Evolutionary conservation across 345 rosid genomes (phyloP), one percentile per base, ranked within the genome.

Genomic region (Sisymbrium irio): DNA sequence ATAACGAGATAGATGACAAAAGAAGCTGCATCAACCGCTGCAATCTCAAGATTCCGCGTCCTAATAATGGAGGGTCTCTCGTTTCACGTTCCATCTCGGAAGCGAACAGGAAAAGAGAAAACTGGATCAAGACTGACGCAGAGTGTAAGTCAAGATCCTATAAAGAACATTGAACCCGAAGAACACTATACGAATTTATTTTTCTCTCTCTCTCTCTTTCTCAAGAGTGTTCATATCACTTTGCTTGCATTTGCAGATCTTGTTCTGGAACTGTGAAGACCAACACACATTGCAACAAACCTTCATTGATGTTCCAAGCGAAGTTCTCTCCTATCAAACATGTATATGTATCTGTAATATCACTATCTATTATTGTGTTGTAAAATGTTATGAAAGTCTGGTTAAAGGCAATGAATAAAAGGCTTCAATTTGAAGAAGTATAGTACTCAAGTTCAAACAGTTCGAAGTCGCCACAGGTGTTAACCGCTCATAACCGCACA

Each of bases 111-210:
- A 65, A 30, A 11, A 18, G 42, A 65, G 76, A 64, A 64, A 71
- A 77, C 25, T 77, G 80, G 80, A 71, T 77, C 67, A 77, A 71
- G 62, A 71, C 76, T 5, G 76, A 77, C 47, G 14, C 67, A 15
- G 76, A 77, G 18, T 77, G 76, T 77, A 71, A 65, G 80, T 58
- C 57, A 69, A 76, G 27, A 54, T 20, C 27, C 46, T 61, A 22
- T 19, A 28, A 30, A 49, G 14, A 49, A 36, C 46, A 75, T 0
- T 46, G 14, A 33, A 60, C 53, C 30, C 18, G 17, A 50, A 36
- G 13, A 17, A 15, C 8, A 74, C 40, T n/a, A 3, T 15, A 28
- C 14, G 36, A 0, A 54, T 27, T 19, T 25, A 9, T 25, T 62
- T 36, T 15, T 14, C 20, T 51, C 39, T n/a, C 1, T 22, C 27